Evolutionary conservation across 257 asterid genomes (phyloP).

Genomic region (Dorcoceras hygrometricum): DNA sequence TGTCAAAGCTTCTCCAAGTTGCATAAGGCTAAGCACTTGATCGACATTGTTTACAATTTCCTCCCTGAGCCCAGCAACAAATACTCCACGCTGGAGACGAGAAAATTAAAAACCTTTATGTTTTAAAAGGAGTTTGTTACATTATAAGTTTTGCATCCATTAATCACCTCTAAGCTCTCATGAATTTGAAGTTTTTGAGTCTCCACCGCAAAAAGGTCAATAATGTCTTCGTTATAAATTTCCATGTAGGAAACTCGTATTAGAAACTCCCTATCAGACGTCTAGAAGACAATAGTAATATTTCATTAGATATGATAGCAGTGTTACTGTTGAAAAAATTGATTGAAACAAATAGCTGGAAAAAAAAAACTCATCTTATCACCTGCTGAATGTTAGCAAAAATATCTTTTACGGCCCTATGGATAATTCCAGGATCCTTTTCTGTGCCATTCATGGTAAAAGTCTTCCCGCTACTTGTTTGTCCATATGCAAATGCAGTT

Average conservation of each 20-base stretch:
- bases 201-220: slow-evolving; percentile 85
- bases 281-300: slow-evolving; percentile 38
- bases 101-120: slow-evolving; percentile 15
- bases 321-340: not conserved
- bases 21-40: slow-evolving; percentile 82
- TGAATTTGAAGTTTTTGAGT: slow-evolving; percentile 93
- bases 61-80: slow-evolving; percentile 96
- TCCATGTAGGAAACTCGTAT: slow-evolving; percentile 98
- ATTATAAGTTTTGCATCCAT: slow-evolving; percentile 14
- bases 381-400: slow-evolving; percentile 70
- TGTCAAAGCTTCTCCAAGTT: slow-evolving; percentile 89
- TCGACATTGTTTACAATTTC: slow-evolving; percentile 82
- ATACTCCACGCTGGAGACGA: slow-evolving; percentile 82
- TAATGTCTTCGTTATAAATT: slow-evolving; percentile 92
- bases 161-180: slow-evolving; percentile 92
- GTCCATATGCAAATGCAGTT: slow-evolving; percentile 98
- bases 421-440: slow-evolving; percentile 86
- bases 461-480: slow-evolving; percentile 98
- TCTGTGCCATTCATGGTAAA: slow-evolving; percentile 96
- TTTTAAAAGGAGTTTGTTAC: slow-evolving; percentile 10
- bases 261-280: slow-evolving; percentile 75
- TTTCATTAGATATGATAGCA: slow-evolving; percentile 14
- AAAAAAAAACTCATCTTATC: slow-evolving; percentile 14
- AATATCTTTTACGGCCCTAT: slow-evolving; percentile 75
- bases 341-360: not conserved